These are phyloP conservation scores for Aspergillus versicolor DNA, from an alignment of 2,329 filamentous ascomycete species.

Conservation along the genomic window DNA sequence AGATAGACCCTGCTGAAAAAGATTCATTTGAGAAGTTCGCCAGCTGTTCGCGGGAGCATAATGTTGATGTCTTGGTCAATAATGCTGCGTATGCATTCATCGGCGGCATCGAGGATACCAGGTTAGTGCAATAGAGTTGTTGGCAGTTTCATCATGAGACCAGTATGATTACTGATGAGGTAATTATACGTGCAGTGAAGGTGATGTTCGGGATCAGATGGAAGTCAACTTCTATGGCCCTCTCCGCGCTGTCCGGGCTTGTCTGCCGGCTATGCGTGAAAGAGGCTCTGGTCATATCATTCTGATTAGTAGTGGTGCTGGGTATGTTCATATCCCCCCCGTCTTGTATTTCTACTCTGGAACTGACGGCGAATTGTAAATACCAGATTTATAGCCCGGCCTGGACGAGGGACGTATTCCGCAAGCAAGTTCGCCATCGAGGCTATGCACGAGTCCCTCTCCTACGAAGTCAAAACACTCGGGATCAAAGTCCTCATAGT, in stretches of 20 bases:
- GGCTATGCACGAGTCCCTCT: constrained; percentile 10
- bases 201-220: constrained; percentile 9
- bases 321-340: not conserved
- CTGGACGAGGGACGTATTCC: constrained; percentile 1
- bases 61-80: constrained; percentile 11
- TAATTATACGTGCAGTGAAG: not conserved
- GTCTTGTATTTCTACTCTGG: too few species aligned
- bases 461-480: constrained; percentile 3
- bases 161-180: not conserved
- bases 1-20: not conserved
- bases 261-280: not conserved
- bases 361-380: not conserved
- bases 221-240: constrained; percentile 14
- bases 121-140: not conserved
- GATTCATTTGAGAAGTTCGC: not conserved
- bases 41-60: not conserved
- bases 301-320: constrained; percentile 9
- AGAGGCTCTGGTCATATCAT: constrained; percentile 6
- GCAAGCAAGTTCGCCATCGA: constrained; percentile 11
- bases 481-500: constrained; percentile 7
- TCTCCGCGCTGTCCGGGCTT: constrained; percentile 9
- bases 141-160: not conserved
- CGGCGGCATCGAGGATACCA: constrained; percentile 9
- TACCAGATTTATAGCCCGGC: constrained; percentile 7
- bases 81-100: constrained; percentile 13